phyloP scores from a whole-genome alignment of 805 yeast genomes.

The Pichia californica region DNA sequence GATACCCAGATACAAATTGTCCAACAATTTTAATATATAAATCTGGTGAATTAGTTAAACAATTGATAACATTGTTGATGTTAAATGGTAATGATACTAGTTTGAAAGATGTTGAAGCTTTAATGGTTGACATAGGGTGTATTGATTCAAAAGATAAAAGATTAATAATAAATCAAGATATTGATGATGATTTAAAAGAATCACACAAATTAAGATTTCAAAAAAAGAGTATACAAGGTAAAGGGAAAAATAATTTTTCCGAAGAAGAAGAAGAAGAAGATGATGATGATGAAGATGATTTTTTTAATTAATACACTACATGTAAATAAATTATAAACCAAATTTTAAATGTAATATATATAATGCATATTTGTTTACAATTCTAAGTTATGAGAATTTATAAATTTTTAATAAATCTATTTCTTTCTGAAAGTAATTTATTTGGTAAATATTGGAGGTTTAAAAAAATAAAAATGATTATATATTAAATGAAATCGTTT shows the following conservation, averaged over 20 bases:
- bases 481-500: constrained; percentile 30
- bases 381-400: no score
- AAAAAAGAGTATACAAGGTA: constrained; percentile 47
- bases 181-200: constrained; percentile 53
- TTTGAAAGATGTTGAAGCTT: constrained; percentile 61
- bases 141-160: constrained; percentile 64
- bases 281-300: constrained; percentile 37
- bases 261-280: constrained; percentile 26
- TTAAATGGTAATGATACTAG: constrained; percentile 80
- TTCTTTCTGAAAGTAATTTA: no score
- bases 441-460: no score
- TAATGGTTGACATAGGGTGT: constrained; percentile 62
- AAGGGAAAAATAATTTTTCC: constrained; percentile 22
- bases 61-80: constrained; percentile 70
- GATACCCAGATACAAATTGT: constrained; percentile 83
- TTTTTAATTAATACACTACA: constrained; percentile 36
- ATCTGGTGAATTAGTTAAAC: constrained; percentile 72
- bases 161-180: constrained; percentile 47
- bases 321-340: background rate
- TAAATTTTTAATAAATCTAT: no score
- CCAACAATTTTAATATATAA: constrained; percentile 85
- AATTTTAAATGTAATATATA: no score
- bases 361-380: no score
- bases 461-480: background rate
- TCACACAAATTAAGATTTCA: constrained; percentile 47